Evolutionary conservation across 768 basidiomycete genomes (phyloP), one percentile per base, ranked within the genome.

Genomic region (Lyophyllum decastes): DNA sequence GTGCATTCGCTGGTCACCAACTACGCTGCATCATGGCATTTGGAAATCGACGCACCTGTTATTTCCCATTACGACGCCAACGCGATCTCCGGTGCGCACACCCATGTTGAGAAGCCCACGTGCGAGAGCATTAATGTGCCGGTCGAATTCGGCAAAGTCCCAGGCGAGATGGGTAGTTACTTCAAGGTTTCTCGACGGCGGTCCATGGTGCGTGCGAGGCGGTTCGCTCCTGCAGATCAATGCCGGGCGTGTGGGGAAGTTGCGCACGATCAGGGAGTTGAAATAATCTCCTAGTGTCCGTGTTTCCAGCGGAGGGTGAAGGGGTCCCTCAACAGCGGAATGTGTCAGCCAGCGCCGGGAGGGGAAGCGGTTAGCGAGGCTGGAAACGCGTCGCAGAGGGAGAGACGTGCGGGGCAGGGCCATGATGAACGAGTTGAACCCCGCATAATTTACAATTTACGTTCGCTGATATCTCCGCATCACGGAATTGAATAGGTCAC

Each of bases 11-110:
- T 57, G 14, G 35, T 50, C 12, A 50, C 11, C 2, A 19, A 17
- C 30, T 21, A 5, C 17, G 17, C 24, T 11, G 2, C 16, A 9
- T 4, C 52, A 19, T 41, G 17, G 35, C 46, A 57, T 26, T 26
- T 38, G 21, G n/a, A 21, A 41, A 40, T 24, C 25, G 2, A 52
- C 74, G 34, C 61, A 90, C 92, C 92, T 94, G 58, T 83, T 89
- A 59, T 93, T 94, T 4, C 91, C 92, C 90, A 94, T 91, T 38
- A 93, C 72, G 7, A 92, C 88, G 0, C 81, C 92, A 21, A 94
- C 85, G 8, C 92, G 77, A 61, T 92, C 90, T 0, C 92, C 92
- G 66, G 82, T 88, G 68, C 75, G 73, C 4, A 94, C 85, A 16
- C 90, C 90, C 73, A 93, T 72, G 1, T 70, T 71, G 14, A 92